Conservation (phyloP, 345 rosid genomes). For the Heritiera littoralis region DNA sequence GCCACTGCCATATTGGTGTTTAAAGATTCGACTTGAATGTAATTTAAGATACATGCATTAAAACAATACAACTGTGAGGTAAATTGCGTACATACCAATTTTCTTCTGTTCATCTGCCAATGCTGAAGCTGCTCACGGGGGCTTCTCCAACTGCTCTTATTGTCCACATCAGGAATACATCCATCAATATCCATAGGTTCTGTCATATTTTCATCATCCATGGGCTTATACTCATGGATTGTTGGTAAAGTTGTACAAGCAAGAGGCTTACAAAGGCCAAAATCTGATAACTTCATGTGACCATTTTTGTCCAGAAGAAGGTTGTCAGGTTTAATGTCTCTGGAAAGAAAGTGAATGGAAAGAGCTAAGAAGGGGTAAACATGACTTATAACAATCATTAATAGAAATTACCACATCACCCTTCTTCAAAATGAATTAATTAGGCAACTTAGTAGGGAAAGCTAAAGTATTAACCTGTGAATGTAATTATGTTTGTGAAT, state of each 20-base stretch:
- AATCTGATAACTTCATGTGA: constrained; percentile 95
- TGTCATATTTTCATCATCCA: constrained; percentile 55
- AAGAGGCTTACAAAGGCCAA: constrained; percentile 96
- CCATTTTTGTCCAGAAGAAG: constrained; percentile 91
- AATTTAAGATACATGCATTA: background rate
- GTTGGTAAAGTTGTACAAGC: constrained; percentile 74
- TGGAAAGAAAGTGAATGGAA: constrained; percentile 33
- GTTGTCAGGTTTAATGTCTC: constrained; percentile 95
- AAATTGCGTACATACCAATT: constrained; percentile 69
- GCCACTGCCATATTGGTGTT: background rate
- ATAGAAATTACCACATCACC: background rate
- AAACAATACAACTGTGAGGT: background rate
- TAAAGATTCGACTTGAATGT: background rate
- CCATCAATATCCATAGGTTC: constrained; percentile 90
- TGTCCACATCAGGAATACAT: constrained; percentile 68
- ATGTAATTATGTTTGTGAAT: constrained; percentile 87
- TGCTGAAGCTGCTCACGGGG: constrained; percentile 92
- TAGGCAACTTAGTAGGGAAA: constrained; percentile 6
- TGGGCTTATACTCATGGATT: constrained; percentile 68
- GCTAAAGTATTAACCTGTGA: constrained; percentile 62
- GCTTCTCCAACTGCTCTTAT: constrained; percentile 79
- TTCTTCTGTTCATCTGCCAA: constrained; percentile 97
- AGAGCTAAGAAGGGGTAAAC: constrained; percentile 23
- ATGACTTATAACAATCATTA: constrained; percentile 6
- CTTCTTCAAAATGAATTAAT: constrained; percentile 17